Conservation (phyloP, 2,329 filamentous ascomycete genomes). For the Xylaria sp. region DNA sequence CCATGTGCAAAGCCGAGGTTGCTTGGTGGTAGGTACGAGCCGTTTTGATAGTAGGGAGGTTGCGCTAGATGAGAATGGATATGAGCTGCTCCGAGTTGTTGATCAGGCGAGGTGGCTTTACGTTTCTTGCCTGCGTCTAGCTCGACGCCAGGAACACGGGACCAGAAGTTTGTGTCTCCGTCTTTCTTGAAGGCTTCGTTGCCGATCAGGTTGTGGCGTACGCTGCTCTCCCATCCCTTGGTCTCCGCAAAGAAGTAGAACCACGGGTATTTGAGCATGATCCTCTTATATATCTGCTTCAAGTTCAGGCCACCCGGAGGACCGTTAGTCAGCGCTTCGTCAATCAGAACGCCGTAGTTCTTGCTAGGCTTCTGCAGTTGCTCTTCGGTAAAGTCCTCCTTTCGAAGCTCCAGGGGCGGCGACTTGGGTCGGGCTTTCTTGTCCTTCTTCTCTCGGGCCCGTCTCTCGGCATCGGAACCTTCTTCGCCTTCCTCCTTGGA, state of each 20-base stretch:
- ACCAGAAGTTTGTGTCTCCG: slow-evolving; percentile 59
- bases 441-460: slow-evolving; percentile 61
- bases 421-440: slow-evolving; percentile 63
- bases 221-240: slow-evolving; percentile 68
- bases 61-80: slow-evolving; percentile 35
- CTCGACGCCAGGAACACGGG: slow-evolving; percentile 59
- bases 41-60: slow-evolving; percentile 36
- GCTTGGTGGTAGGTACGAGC: slow-evolving; percentile 32
- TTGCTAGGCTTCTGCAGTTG: slow-evolving; percentile 64
- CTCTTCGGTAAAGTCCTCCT: slow-evolving; percentile 59
- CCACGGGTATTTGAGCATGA: slow-evolving; percentile 60
- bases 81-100: slow-evolving; percentile 36
- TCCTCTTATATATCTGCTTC: slow-evolving; percentile 66
- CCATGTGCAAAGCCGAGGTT: slow-evolving; percentile 28
- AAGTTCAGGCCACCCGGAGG: slow-evolving; percentile 58
- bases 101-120: slow-evolving; percentile 57
- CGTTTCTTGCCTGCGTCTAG: slow-evolving; percentile 65
- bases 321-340: slow-evolving; percentile 60
- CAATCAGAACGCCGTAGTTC: slow-evolving; percentile 63
- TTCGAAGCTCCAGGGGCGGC: slow-evolving; percentile 59
- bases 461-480: slow-evolving; percentile 58
- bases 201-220: slow-evolving; percentile 65
- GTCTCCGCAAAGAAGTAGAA: slow-evolving; percentile 63
- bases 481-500: slow-evolving; percentile 59
- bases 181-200: slow-evolving; percentile 64